Conservation (phyloP, 306 rosid genomes). For the Lupinus albus region DNA sequence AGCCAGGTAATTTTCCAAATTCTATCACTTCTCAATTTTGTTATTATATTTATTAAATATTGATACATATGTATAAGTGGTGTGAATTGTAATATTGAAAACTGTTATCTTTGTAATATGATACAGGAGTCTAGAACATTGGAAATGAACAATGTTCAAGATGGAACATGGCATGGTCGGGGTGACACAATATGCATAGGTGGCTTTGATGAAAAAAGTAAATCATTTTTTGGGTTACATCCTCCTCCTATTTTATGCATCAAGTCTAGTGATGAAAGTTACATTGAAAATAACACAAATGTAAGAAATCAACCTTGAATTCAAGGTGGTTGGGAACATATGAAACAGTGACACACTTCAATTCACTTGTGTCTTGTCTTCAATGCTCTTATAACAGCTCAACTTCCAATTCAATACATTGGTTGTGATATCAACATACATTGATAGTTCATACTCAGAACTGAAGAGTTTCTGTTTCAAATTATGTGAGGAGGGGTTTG, state of each 20-base stretch:
- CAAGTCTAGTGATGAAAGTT: constrained; percentile 37
- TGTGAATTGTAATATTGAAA: neutral
- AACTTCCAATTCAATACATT: constrained; percentile 23
- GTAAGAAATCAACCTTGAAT: constrained; percentile 39
- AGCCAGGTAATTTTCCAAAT: constrained; percentile 39
- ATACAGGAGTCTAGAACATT: constrained; percentile 84
- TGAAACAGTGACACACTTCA: neutral
- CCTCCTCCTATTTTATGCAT: constrained; percentile 63
- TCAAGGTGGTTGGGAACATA: constrained; percentile 15
- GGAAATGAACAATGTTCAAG: constrained; percentile 87
- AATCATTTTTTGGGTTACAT: constrained; percentile 50
- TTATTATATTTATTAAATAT: constrained; percentile 9
- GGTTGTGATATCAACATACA: too few species aligned
- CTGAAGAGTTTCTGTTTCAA: constrained; percentile 6
- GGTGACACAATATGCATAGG: constrained; percentile 78
- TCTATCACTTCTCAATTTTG: constrained; percentile 11
- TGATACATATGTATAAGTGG: neutral
- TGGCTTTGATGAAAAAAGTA: constrained; percentile 53
- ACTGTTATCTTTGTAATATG: constrained; percentile 11
- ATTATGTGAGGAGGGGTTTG: constrained; percentile 28
- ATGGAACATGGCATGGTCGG: constrained; percentile 91
- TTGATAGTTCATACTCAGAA: constrained; percentile 12
- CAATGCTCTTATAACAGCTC: neutral
- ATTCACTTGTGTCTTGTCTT: constrained; percentile 24
- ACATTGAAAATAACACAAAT: constrained; percentile 35